Percentiles rank a stretch among this genome's conserved stretches.
Conservation (phyloP, 2,329 filamentous ascomycete genomes). For the Pseudocercospora vitis region DNA sequence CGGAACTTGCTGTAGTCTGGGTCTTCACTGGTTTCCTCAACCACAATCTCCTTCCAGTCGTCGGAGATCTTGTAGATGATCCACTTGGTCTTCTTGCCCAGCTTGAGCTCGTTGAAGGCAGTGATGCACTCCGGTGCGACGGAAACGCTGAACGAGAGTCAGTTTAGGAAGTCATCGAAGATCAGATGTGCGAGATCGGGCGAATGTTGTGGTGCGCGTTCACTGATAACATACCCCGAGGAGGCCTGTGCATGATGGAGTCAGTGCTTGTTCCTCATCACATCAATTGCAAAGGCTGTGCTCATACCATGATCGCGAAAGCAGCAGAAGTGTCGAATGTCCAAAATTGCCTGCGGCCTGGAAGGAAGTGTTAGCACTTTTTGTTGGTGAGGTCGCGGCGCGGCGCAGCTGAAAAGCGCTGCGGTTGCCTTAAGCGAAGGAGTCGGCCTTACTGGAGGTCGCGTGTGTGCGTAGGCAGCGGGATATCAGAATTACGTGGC, state of each 20-base stretch:
- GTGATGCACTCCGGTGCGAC: constrained; percentile 69
- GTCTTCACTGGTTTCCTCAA: constrained; percentile 69
- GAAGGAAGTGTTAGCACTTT: constrained; percentile 10
- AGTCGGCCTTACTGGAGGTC: background rate
- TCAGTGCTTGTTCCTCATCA: constrained; percentile 11
- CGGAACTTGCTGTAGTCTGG: constrained; percentile 72
- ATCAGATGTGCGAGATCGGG: constrained; percentile 7
- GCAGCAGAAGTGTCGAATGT: constrained; percentile 8
- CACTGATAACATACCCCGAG: constrained; percentile 24
- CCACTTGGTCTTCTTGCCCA: constrained; percentile 74
- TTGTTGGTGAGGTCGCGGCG: constrained; percentile 9
- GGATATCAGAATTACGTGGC: background rate
- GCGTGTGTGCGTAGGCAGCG: constrained; percentile 2
- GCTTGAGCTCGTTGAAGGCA: constrained; percentile 78
- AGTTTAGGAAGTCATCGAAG: constrained; percentile 5
- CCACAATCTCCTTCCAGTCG: constrained; percentile 77
- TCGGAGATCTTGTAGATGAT: constrained; percentile 87
- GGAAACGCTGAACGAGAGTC: constrained; percentile 58
- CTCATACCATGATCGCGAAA: constrained; percentile 22
- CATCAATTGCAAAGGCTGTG: background rate
- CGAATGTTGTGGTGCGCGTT: constrained; percentile 8
- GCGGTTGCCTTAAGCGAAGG: background rate
- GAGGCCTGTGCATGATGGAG: constrained; percentile 19
- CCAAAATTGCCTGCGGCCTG: constrained; percentile 12
- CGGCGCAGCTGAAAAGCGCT: background rate